Conservation (phyloP, 2,329 filamentous ascomycete genomes). For the Pseudogymnoascus sp. region DNA sequence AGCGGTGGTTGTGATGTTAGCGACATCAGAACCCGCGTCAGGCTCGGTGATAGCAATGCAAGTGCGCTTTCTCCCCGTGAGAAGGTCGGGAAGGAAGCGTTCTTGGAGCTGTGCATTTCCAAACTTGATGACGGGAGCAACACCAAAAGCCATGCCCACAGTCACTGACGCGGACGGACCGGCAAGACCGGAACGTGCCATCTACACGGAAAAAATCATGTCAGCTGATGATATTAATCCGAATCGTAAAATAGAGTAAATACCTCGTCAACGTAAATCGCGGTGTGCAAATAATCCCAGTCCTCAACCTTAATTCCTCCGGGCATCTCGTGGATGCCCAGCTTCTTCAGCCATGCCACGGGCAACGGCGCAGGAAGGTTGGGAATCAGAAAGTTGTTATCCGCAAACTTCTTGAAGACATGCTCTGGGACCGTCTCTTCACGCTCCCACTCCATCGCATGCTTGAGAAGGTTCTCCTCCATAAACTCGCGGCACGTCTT, state of each 20-base stretch:
- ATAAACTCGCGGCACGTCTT: conserved; percentile 59
- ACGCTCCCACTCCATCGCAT: conserved; percentile 63
- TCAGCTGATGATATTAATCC: background rate
- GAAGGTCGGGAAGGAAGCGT: conserved; percentile 56
- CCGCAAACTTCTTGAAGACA: conserved; percentile 56
- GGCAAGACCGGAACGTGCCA: conserved; percentile 48
- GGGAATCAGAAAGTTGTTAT: conserved; percentile 61
- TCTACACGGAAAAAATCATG: conserved; percentile 52
- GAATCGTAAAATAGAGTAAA: background rate
- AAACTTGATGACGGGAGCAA: conserved; percentile 35
- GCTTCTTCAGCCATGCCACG: conserved; percentile 54
- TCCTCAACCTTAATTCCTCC: conserved; percentile 62
- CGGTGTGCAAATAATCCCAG: conserved; percentile 61
- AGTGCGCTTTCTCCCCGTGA: conserved; percentile 55
- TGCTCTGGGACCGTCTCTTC: conserved; percentile 48
- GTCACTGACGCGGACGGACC: conserved; percentile 59
- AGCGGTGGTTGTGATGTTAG: conserved; percentile 62
- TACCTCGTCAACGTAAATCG: conserved; percentile 36
- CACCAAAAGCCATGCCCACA: conserved; percentile 62
- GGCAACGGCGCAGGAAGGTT: conserved; percentile 61
- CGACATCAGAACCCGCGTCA: conserved; percentile 64
- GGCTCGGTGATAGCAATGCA: conserved; percentile 78
- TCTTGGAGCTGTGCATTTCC: conserved; percentile 22
- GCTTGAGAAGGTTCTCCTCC: conserved; percentile 49
- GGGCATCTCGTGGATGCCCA: conserved; percentile 58